phyloP scores from a whole-genome alignment of 2,329 filamentous ascomycete genomes.

The Didymosphaeria variabile region DNA sequence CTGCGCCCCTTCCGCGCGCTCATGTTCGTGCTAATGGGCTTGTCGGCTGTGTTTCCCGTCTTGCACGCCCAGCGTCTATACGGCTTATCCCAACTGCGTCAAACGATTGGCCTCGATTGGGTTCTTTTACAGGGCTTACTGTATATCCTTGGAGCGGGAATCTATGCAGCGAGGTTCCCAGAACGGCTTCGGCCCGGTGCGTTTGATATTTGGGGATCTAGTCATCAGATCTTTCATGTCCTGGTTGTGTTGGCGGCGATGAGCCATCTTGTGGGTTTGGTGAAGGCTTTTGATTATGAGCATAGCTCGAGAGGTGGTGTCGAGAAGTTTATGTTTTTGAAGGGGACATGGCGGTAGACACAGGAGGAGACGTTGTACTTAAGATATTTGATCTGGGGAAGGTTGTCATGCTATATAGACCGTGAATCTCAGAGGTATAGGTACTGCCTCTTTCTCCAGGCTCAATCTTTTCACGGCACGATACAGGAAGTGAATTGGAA shows the following conservation, averaged over 20 bases:
- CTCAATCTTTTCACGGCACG: too few relatives aligned
- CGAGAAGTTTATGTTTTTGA: slow-evolving; percentile 23
- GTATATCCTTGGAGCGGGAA: slow-evolving; percentile 84
- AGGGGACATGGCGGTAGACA: slow-evolving; percentile 22
- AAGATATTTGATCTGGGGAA: not conserved
- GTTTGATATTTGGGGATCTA: slow-evolving; percentile 92
- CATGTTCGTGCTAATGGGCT: slow-evolving; percentile 89
- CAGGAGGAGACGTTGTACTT: not conserved
- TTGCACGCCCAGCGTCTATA: slow-evolving; percentile 76
- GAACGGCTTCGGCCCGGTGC: slow-evolving; percentile 79
- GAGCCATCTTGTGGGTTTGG: slow-evolving; percentile 81
- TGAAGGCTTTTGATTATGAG: slow-evolving; percentile 86
- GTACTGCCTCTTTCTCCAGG: too few relatives aligned
- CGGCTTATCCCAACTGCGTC: slow-evolving; percentile 71
- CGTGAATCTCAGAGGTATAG: too few relatives aligned
- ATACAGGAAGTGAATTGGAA: too few relatives aligned
- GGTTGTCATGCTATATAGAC: not conserved
- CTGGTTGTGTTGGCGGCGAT: slow-evolving; percentile 84
- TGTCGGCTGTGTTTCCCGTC: slow-evolving; percentile 84
- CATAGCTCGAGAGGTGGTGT: slow-evolving; percentile 60
- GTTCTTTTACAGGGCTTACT: slow-evolving; percentile 80
- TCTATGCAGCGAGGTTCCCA: slow-evolving; percentile 88
- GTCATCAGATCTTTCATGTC: slow-evolving; percentile 95
- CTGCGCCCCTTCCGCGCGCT: slow-evolving; percentile 86
- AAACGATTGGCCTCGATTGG: slow-evolving; percentile 82